Conservation (phyloP, 352 stramenopile species). For the Halophytophthora polymorphica region DNA sequence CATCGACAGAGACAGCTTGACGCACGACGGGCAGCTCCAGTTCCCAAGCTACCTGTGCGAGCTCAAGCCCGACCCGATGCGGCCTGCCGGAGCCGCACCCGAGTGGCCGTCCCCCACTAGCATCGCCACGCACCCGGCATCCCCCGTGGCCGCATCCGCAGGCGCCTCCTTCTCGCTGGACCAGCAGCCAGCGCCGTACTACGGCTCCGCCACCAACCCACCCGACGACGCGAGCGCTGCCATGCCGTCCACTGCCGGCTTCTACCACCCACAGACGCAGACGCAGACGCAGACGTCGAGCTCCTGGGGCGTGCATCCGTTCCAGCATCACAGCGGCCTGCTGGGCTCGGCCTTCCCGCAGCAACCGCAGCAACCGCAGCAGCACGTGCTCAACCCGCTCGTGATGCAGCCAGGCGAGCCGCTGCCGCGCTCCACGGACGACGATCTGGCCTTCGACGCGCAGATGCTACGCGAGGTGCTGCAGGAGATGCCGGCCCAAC, state of each 20-base stretch:
- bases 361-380: slow-evolving; percentile 9
- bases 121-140: slow-evolving; percentile 17
- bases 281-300: slow-evolving; percentile 10
- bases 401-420: slow-evolving; percentile 26
- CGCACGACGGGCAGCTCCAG: slow-evolving; percentile 15
- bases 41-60: slow-evolving; percentile 44
- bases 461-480: slow-evolving; percentile 43
- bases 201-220: slow-evolving; percentile 4
- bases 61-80: slow-evolving; percentile 30
- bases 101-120: slow-evolving; percentile 35
- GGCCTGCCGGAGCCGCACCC: slow-evolving; percentile 1
- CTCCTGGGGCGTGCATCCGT: slow-evolving; percentile 16
- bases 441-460: slow-evolving; percentile 36
- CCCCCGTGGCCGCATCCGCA: slow-evolving; percentile 15
- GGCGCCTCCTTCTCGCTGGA: slow-evolving; percentile 24
- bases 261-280: slow-evolving; percentile 21
- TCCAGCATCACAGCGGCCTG: slow-evolving; percentile 7
- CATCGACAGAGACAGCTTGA: too few species aligned
- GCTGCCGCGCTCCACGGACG: slow-evolving; percentile 25
- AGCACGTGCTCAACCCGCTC: slow-evolving; percentile 21
- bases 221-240: slow-evolving; percentile 4
- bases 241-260: slow-evolving; percentile 15
- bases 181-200: slow-evolving; percentile 17
- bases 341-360: slow-evolving; percentile 13
- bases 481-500: slow-evolving; percentile 26